A percentile compares a stretch with the other conserved stretches of the same genome.
These are phyloP conservation scores for Calocybe cyanea DNA, from an alignment of 768 basidiomycete genomes.

Conservation along the genomic window DNA sequence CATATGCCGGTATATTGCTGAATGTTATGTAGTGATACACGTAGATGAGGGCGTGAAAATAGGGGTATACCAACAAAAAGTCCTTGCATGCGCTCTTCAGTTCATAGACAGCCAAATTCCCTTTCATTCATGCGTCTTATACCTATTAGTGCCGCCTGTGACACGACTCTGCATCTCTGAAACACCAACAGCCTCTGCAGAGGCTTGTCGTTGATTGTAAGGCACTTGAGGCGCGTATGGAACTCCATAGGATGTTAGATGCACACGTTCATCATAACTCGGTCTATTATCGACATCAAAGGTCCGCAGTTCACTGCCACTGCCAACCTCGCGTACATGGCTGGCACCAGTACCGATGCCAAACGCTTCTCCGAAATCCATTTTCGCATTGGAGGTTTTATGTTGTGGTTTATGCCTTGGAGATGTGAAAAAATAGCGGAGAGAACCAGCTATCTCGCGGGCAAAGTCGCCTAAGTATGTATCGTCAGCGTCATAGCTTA, in stretches of 20 bases:
- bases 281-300: constrained; percentile 9
- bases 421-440: constrained; percentile 54
- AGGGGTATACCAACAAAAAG: too few species aligned
- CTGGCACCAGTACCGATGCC: constrained; percentile 21
- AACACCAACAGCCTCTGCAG: not conserved
- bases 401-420: constrained; percentile 25
- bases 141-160: not conserved
- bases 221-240: constrained; percentile 1
- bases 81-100: not conserved
- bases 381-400: constrained; percentile 19
- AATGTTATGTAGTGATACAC: too few species aligned
- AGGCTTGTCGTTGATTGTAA: not conserved
- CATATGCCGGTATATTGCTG: too few species aligned
- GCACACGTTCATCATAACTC: constrained; percentile 18
- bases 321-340: not conserved
- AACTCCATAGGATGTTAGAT: constrained; percentile 13
- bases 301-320: constrained; percentile 2
- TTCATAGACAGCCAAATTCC: not conserved
- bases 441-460: constrained; percentile 58
- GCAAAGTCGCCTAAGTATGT: constrained; percentile 74
- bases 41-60: too few species aligned
- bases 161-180: constrained; percentile 2
- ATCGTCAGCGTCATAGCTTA: too few species aligned
- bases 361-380: constrained; percentile 36
- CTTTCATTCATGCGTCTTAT: not conserved